Evolutionary conservation across 139 green algal species (phyloP), one percentile per base, ranked within the genome.

Genomic region (Helicosporidium sp.): DNA sequence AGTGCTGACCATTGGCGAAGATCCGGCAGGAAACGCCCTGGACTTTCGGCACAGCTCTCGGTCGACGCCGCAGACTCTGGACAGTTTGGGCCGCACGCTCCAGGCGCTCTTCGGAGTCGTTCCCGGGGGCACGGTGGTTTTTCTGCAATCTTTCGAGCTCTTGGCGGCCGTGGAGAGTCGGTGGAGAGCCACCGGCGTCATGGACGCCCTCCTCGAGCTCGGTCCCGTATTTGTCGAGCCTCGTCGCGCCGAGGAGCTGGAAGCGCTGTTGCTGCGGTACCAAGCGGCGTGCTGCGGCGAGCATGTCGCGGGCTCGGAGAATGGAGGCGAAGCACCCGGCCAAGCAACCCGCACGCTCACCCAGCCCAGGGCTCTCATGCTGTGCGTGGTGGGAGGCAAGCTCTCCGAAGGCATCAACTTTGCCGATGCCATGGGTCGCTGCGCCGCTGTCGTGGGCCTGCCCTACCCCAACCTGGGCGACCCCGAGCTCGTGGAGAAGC

Each of bases 401-500:
- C 73, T 98, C 54, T 78, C 74, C 6, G 89, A 98, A 51, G 89
- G 89, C 6, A 97, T 98, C 73, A 98, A 98, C 69, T 97, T 98
- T 71, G 87, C 79, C 3, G 84, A 98, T 56, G 75, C 72, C 3
- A 71, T 96, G 41, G 87, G 87, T 46, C 72, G 86, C 55, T 92
- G 81, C 53, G 83, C 95, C 19, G 69, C 94, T 10, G 68, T 97
- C 52, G 41, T 94, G 18, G 89, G 89, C 36, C 55, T 97, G 67
- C 89, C 89, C 3, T 98, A 90, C 66, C 78, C 89, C 33, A 93
- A 91, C 65, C 72, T 76, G 2, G 65, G 57, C 2, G 84, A 96
- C 57, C 75, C 75, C 0, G 89, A 96, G 66, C 76, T 98, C 5
- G 42, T 61, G 16, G 84, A 93, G 60, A 66, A 83, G 22, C 85